Base-by-base conservation (phyloP, 495 filamentous ascomycete species). In the Neurospora terricola region DNA sequence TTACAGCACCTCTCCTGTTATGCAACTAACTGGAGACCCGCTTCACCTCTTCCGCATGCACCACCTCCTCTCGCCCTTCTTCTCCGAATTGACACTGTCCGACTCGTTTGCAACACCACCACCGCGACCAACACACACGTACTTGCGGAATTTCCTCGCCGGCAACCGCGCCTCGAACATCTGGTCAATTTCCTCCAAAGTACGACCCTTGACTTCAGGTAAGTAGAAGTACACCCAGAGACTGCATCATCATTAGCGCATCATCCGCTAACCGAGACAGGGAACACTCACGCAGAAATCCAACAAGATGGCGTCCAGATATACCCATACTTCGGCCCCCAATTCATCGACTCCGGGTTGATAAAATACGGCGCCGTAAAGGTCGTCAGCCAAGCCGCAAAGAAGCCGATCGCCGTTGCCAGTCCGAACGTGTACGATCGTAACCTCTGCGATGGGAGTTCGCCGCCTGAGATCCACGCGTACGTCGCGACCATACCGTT, bases 321-420 rank as follows among this genome's bases (percentile, higher is more conserved):
- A 77, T 88, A 90, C 6, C 86, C 85, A 54, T 86, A 87, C 73
- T 84, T 87, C 9, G 86, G 86, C 3, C 87, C 87, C 87, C 87
- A 90, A 72, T 86, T 84, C 16, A 90, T 73, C 12, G 83, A 77
- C 39, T 79, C 79, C 0, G 88, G 87, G 71, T 89, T 90, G 77
- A 90, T 89, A 74, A 90, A 89, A 74, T 90, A 89, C 23, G 88
- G 84, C 8, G 87, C 86, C 0, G 87, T 88, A 70, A 90, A 90
- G 3, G 86, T 88, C 3, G 84, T 84, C 68, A 89, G 78, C 88
- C 88, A 88, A 14, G 84, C 86, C 23, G 81, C 83, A 62, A 87
- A 80, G 76, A 88, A 89, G 3, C 85, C 85, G 3, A 88, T 72
- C 2, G 84, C 81, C 0, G 86, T 83, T 0, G 86, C 86, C 23